phyloP scores from a whole-genome alignment of 2,329 filamentous ascomycete species.

The Neofusicoccum sp. region DNA sequence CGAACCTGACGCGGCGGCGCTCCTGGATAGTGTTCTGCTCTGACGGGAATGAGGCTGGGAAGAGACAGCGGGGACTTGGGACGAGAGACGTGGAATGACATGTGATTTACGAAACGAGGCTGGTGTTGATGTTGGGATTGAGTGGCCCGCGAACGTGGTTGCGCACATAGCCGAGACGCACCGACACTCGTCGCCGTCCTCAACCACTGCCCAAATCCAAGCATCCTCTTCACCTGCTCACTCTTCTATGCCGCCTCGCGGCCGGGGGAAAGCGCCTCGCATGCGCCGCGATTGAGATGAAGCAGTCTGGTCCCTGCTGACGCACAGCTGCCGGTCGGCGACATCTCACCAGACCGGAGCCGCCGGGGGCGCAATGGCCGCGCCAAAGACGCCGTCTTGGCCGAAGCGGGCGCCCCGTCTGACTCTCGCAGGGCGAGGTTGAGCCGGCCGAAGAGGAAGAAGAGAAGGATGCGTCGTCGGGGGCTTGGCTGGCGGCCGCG shows the following conservation, averaged over 20 bases:
- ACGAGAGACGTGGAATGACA: too few relatives aligned
- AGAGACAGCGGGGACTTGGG: too few relatives aligned
- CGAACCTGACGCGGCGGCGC: slow-evolving; percentile 74
- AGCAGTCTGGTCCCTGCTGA: not conserved
- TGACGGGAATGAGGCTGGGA: too few relatives aligned
- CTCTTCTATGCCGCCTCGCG: too few relatives aligned
- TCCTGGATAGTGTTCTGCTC: slow-evolving; percentile 45
- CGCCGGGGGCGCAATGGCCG: too few relatives aligned
- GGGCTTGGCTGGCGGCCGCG: not conserved
- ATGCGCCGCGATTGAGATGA: not conserved
- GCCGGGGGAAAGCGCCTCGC: too few relatives aligned
- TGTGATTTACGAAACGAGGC: too few relatives aligned
- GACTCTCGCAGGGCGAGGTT: not conserved
- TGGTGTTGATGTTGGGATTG: not conserved
- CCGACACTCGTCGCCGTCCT: too few relatives aligned
- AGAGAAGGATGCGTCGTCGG: not conserved
- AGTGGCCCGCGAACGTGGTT: not conserved
- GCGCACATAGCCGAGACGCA: not conserved
- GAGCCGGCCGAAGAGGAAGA: not conserved
- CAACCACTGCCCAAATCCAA: too few relatives aligned
- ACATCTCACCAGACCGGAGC: not conserved
- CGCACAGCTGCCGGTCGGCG: not conserved
- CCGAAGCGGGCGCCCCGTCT: too few relatives aligned
- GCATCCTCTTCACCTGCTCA: not conserved
- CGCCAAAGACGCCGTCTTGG: not conserved